phyloP scores from a whole-genome alignment of 73 alveolate species.

The Paramecium octaurelia region DNA sequence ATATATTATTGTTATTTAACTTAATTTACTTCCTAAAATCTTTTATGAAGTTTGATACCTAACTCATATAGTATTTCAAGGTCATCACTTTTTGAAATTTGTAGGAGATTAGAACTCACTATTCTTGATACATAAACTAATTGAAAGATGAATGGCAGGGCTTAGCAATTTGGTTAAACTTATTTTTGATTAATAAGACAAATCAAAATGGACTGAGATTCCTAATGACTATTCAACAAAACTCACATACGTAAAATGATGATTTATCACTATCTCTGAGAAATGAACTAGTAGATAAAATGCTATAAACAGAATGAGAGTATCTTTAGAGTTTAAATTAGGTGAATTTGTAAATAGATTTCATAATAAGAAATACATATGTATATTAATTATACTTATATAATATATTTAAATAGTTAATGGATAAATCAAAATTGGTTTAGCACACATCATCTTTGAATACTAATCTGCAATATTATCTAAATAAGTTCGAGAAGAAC shows the following conservation, averaged over 20 bases:
- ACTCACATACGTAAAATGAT: conserved; percentile 61
- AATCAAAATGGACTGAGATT: conserved; percentile 40
- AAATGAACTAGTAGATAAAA: conserved; percentile 69
- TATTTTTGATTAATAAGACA: conserved; percentile 73
- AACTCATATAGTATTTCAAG: conserved; percentile 74
- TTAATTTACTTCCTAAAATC: not conserved
- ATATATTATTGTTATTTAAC: too few species aligned
- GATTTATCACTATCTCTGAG: conserved; percentile 67
- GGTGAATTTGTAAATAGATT: not conserved
- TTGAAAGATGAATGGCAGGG: conserved; percentile 60
- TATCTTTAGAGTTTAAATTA: conserved; percentile 22
- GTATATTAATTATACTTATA: not conserved
- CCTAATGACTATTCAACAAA: conserved; percentile 58
- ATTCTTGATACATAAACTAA: not conserved
- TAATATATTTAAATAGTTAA: not conserved
- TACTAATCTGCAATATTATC: conserved; percentile 30
- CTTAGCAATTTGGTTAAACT: conserved; percentile 70
- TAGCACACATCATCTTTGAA: not conserved
- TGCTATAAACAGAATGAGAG: conserved; percentile 66
- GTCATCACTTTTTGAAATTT: conserved; percentile 75
- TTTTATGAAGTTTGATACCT: conserved; percentile 59
- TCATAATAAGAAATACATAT: not conserved
- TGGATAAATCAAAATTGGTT: conserved; percentile 42
- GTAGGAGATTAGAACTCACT: conserved; percentile 65
- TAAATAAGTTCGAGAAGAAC: conserved; percentile 57